These are phyloP conservation scores for Chamaecyparis obtusa DNA, from an alignment of 75 land plant genomes.

Conservation along the genomic window DNA sequence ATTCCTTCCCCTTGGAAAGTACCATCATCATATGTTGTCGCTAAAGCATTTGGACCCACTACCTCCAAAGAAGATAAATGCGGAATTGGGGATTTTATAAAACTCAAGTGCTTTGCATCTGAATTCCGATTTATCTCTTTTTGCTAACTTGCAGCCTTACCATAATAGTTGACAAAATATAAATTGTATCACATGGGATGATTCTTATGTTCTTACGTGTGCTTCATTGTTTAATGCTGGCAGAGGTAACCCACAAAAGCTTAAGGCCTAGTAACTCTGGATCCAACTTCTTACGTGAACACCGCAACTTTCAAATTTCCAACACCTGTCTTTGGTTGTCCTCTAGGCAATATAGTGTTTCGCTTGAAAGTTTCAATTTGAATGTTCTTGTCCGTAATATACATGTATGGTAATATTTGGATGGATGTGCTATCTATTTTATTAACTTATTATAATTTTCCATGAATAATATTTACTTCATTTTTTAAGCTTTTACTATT, in stretches of 20 bases:
- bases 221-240: too few relatives aligned
- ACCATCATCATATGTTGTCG: conserved; percentile 1
- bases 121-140: not conserved
- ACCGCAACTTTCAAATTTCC: too few relatives aligned
- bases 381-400: too few relatives aligned
- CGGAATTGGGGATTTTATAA: not conserved
- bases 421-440: too few relatives aligned
- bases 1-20: conserved; percentile 1
- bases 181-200: not conserved
- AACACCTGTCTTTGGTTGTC: too few relatives aligned
- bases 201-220: not conserved
- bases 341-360: too few relatives aligned
- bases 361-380: too few relatives aligned
- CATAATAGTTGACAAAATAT: not conserved
- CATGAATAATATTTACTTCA: too few relatives aligned
- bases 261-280: not conserved
- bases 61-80: conserved; percentile 1
- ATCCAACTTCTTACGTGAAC: not conserved
- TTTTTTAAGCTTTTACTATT: too few relatives aligned
- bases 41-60: not conserved
- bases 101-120: conserved; percentile 3
- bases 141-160: not conserved
- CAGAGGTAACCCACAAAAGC: too few relatives aligned
- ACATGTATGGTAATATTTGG: too few relatives aligned
- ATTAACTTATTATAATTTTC: too few relatives aligned